Conservation (phyloP, 306 rosid genomes). For the Vigna radiata region DNA sequence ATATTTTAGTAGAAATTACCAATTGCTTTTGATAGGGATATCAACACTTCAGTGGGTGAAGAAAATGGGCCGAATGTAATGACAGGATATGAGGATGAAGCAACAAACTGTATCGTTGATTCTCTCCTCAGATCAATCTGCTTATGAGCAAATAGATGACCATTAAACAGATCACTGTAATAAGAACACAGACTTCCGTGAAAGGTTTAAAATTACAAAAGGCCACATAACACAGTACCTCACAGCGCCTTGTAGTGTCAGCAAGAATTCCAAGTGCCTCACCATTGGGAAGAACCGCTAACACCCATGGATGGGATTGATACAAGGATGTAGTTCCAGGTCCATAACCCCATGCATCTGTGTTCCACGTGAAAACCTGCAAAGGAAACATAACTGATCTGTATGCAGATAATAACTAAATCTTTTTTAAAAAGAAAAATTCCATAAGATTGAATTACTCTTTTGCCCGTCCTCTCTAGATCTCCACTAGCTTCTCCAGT, state of each 20-base stretch:
- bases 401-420: constrained; percentile 6
- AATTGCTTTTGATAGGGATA: constrained; percentile 78
- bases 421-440: constrained; percentile 6
- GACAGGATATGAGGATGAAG: constrained; percentile 83
- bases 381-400: constrained; percentile 37
- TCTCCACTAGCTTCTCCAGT: constrained; percentile 93
- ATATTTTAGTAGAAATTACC: constrained; percentile 60
- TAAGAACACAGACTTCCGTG: constrained; percentile 5
- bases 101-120: constrained; percentile 61
- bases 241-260: constrained; percentile 90
- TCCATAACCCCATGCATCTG: constrained; percentile 89
- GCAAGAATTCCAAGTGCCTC: constrained; percentile 87
- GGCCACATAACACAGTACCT: constrained; percentile 60
- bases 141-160: constrained; percentile 39
- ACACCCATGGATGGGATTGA: constrained; percentile 97
- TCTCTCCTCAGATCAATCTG: constrained; percentile 92
- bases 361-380: constrained; percentile 89
- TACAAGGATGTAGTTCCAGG: constrained; percentile 84
- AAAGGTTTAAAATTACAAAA: constrained; percentile 36
- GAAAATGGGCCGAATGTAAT: constrained; percentile 89
- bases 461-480: constrained; percentile 88
- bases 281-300: constrained; percentile 90
- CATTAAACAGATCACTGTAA: constrained; percentile 28
- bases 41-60: constrained; percentile 75
- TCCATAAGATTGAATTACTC: constrained; percentile 53